Conservation (phyloP, 805 yeast species). For the Metschnikowia kunwiensis region DNA sequence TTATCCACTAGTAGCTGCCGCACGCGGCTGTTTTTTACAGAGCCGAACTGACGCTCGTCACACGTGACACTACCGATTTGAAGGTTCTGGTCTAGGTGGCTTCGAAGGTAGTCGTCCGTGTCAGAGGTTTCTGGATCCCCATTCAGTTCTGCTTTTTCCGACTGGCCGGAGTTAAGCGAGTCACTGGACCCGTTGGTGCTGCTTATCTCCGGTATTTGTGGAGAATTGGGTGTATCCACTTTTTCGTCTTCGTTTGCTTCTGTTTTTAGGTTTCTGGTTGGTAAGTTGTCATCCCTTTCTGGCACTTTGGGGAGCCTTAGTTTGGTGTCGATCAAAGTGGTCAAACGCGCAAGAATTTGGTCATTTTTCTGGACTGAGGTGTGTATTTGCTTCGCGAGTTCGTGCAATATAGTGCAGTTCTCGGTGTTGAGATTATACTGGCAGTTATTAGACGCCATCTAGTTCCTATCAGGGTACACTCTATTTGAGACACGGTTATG, state of each 20-base stretch:
- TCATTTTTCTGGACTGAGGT: constrained; percentile 25
- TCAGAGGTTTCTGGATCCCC: too few relatives aligned
- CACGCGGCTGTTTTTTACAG: constrained; percentile 17
- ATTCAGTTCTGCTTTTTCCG: background rate
- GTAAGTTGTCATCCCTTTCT: too few relatives aligned
- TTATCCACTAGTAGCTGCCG: constrained; percentile 29
- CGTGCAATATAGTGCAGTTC: constrained; percentile 30
- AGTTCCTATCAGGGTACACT: too few relatives aligned
- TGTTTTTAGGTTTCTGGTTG: too few relatives aligned
- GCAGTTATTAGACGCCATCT: constrained; percentile 8
- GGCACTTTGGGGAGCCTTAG: constrained; percentile 12
- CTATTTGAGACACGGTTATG: too few relatives aligned
- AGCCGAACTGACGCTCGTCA: constrained; percentile 5
- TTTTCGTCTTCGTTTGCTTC: too few relatives aligned
- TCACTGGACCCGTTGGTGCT: background rate
- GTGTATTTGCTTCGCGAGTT: constrained; percentile 22
- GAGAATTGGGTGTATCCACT: too few relatives aligned
- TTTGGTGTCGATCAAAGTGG: constrained; percentile 22
- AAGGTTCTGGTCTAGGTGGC: constrained; percentile 22
- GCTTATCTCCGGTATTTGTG: background rate
- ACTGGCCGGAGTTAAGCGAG: too few relatives aligned
- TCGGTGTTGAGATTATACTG: constrained; percentile 28
- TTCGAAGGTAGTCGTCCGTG: constrained; percentile 24
- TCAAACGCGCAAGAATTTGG: constrained; percentile 21
- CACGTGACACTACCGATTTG: constrained; percentile 5